Evolutionary conservation across 495 filamentous ascomycete species (phyloP).

Genomic region (Penicillium coffeae): DNA sequence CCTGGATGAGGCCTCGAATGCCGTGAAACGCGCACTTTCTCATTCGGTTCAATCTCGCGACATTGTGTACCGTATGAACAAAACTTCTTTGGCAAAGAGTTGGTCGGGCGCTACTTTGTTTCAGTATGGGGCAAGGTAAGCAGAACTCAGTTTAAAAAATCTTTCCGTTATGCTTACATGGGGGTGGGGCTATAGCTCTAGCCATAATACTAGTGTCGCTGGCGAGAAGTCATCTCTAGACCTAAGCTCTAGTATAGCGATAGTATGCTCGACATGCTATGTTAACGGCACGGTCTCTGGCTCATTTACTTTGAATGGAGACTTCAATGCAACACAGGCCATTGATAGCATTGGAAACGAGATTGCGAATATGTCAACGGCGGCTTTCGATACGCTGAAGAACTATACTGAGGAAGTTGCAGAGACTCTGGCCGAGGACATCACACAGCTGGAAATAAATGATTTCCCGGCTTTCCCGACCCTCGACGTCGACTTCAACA

Average conservation of each 20-base stretch:
- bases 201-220: background rate
- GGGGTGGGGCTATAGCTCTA: background rate
- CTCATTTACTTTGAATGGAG: slow-evolving; percentile 32
- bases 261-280: slow-evolving; percentile 50
- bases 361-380: background rate
- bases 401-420: slow-evolving; percentile 1
- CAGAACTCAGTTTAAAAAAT: too few relatives aligned
- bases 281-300: slow-evolving; percentile 44
- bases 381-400: background rate
- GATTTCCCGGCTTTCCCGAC: slow-evolving; percentile 6
- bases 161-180: background rate
- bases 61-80: slow-evolving; percentile 26
- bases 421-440: background rate
- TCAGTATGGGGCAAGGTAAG: slow-evolving; percentile 3
- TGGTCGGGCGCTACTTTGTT: slow-evolving; percentile 36
- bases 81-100: slow-evolving; percentile 34
- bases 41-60: slow-evolving; percentile 10
- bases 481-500: slow-evolving; percentile 14
- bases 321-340: slow-evolving; percentile 31
- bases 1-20: too few relatives aligned
- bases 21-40: too few relatives aligned
- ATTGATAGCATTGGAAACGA: background rate
- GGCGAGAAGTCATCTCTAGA: background rate
- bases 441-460: background rate
- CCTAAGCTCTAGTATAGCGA: slow-evolving; percentile 8